Base-by-base conservation (phyloP, 768 basidiomycete genomes). In the Naganishia vishniacii region DNA sequence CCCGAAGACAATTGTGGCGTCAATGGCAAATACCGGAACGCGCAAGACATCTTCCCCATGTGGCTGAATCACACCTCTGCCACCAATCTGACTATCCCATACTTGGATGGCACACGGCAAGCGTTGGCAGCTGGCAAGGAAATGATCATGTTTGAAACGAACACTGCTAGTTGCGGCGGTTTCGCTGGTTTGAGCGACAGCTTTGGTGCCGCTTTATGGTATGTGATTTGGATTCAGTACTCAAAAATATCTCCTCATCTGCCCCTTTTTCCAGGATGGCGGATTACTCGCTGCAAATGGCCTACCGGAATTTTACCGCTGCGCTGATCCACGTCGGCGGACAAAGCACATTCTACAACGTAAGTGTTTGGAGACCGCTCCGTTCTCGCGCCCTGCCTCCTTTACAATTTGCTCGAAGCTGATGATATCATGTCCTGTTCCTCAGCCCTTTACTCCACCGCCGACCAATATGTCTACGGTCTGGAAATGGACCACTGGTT, bases 401-500 rank as follows among this genome's bases (percentile, higher is more conserved):
- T 25, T 18, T 61, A 28, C 58, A 34, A 62, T 45, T 41, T 32
- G 13, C 51, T 20, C 18, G 26, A 16, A 26, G 25, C 6, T 5
- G 12, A 29, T 16, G 29, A 20, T 48, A 3, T 3, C 3, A 48
- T 29, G 11, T 56, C 2, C 59, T n/a, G 82, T 81, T 81, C n/a
- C 5, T 29, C 16, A 56, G 53, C 53, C 82, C 41, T 83, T 83
- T 74, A 83, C 82, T 67, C 82, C 83, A 0, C 82, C 82, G 2
- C 82, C 82, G 7, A 78, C 78, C 11, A 86, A 85, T 67, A 80
- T 84, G 67, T 81, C 84, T 0, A 67, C 78, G 0, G 83, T 80
- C 75, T 82, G 82, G 65, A 79, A 86, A 75, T 90, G 88, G 88
- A 86, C 86, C 1, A 80, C 87, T 41, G 87, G 87, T 3, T 82